Percentiles rank a stretch among this genome's conserved stretches.
Evolutionary conservation across 352 stramenopile species (phyloP).

Genomic region (Phytophthora agathidicida): DNA sequence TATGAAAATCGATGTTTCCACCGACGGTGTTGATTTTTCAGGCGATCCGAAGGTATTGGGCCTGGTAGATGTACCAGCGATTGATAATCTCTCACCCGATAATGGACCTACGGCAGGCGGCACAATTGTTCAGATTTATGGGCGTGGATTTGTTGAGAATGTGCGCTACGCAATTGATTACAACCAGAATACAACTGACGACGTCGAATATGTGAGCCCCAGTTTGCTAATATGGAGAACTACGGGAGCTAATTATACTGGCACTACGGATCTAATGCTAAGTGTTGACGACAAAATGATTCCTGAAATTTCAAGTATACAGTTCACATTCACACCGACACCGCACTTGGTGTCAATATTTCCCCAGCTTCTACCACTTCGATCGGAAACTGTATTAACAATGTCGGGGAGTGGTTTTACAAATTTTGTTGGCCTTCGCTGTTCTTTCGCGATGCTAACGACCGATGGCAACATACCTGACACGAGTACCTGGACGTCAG

Average conservation of each 20-base stretch:
- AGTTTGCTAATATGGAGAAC: constrained; percentile 33
- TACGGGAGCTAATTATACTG: background rate
- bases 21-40: constrained; percentile 43
- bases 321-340: constrained; percentile 28
- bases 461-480: background rate
- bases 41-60: background rate
- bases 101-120: constrained; percentile 31
- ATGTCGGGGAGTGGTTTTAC: constrained; percentile 31
- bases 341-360: constrained; percentile 4
- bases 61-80: constrained; percentile 16
- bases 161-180: constrained; percentile 20
- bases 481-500: background rate
- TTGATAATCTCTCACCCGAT: constrained; percentile 14
- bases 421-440: constrained; percentile 24
- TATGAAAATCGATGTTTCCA: constrained; percentile 29
- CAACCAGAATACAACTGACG: background rate
- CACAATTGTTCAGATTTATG: constrained; percentile 28
- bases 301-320: constrained; percentile 9
- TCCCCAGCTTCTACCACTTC: constrained; percentile 23
- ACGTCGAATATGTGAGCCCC: constrained; percentile 20
- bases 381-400: constrained; percentile 18
- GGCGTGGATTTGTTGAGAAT: constrained; percentile 28
- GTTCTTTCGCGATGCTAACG: constrained; percentile 12
- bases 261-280: background rate
- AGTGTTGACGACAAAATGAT: constrained; percentile 10